A percentile compares a stretch with the other conserved stretches of the same genome.
Evolutionary conservation across 495 filamentous ascomycete genomes (phyloP).

Genomic region (Pyronema omphalodes): DNA sequence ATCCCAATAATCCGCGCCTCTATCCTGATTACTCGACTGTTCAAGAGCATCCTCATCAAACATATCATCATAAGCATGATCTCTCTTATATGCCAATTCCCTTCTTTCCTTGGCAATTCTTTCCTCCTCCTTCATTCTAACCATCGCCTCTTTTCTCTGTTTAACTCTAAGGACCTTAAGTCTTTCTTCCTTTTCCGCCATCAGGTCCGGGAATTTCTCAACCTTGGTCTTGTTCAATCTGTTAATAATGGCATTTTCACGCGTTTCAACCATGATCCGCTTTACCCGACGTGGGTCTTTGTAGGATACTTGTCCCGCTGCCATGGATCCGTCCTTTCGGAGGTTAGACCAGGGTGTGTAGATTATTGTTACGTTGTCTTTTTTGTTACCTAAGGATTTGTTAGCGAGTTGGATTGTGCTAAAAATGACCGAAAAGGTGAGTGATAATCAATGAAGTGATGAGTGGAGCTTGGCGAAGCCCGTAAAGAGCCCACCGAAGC

Average conservation of each 20-base stretch:
- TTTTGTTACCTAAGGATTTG: slow-evolving; percentile 63
- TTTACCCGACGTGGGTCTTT: slow-evolving; percentile 76
- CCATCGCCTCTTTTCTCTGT: slow-evolving; percentile 48
- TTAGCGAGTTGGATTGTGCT: background rate
- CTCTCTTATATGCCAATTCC: slow-evolving; percentile 82
- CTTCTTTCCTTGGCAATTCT: slow-evolving; percentile 56
- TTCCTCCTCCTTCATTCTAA: slow-evolving; percentile 64
- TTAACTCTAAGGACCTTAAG: slow-evolving; percentile 46
- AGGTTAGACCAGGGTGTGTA: slow-evolving; percentile 98
- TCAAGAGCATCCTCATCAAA: slow-evolving; percentile 50
- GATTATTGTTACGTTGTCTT: slow-evolving; percentile 88
- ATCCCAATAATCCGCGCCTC: slow-evolving; percentile 42
- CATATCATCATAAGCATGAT: slow-evolving; percentile 84
- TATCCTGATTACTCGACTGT: slow-evolving; percentile 47
- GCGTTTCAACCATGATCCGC: slow-evolving; percentile 50
- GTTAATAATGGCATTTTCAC: slow-evolving; percentile 83
- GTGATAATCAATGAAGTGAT: background rate
- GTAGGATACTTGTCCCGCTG: slow-evolving; percentile 83
- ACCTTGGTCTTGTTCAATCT: slow-evolving; percentile 88
- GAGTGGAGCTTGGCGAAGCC: background rate
- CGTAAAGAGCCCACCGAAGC: background rate
- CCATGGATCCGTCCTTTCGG: slow-evolving; percentile 91
- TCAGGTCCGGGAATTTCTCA: slow-evolving; percentile 68
- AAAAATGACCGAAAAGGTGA: slow-evolving; percentile 5
- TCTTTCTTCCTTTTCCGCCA: slow-evolving; percentile 56